Evolutionary conservation across 768 basidiomycete genomes (phyloP).

Genomic region (Neoboletus magnificus): DNA sequence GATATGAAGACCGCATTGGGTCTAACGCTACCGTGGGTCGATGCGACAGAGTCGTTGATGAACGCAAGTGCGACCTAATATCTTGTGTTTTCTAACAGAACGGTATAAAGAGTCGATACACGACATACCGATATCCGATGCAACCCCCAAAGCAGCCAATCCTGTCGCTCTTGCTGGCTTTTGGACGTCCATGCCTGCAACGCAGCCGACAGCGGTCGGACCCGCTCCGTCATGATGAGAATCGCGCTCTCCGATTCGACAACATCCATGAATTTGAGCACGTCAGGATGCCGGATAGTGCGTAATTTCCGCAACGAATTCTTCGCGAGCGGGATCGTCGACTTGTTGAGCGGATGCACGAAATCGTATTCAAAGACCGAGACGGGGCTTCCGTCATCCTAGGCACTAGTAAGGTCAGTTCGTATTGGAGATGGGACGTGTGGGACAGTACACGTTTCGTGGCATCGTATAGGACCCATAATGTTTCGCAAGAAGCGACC

Average conservation of each 20-base stretch:
- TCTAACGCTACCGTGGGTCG: constrained; percentile 80
- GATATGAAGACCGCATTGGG: constrained; percentile 84
- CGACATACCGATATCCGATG: constrained; percentile 77
- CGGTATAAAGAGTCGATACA: neutral
- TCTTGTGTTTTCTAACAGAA: neutral
- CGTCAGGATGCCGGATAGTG: constrained; percentile 91
- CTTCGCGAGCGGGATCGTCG: constrained; percentile 71
- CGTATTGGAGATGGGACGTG: constrained; percentile 1
- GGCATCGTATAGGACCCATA: constrained; percentile 86
- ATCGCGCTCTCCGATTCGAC: constrained; percentile 85
- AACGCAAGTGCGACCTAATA: constrained; percentile 83
- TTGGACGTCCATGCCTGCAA: constrained; percentile 63
- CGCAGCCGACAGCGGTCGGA: constrained; percentile 65
- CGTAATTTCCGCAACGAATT: constrained; percentile 90
- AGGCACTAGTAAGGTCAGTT: constrained; percentile 17
- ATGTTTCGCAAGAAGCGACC: constrained; percentile 61
- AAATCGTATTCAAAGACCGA: constrained; percentile 94
- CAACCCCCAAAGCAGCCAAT: constrained; percentile 93
- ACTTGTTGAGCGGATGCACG: constrained; percentile 53
- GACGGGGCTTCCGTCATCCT: constrained; percentile 86
- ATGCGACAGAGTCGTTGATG: constrained; percentile 77
- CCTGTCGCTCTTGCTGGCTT: constrained; percentile 64
- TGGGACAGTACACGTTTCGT: constrained; percentile 68
- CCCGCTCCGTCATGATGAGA: constrained; percentile 93
- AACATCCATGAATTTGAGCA: constrained; percentile 92